Conservation (phyloP, 2,329 filamentous ascomycete species). For the Stemphylium lycopersici region DNA sequence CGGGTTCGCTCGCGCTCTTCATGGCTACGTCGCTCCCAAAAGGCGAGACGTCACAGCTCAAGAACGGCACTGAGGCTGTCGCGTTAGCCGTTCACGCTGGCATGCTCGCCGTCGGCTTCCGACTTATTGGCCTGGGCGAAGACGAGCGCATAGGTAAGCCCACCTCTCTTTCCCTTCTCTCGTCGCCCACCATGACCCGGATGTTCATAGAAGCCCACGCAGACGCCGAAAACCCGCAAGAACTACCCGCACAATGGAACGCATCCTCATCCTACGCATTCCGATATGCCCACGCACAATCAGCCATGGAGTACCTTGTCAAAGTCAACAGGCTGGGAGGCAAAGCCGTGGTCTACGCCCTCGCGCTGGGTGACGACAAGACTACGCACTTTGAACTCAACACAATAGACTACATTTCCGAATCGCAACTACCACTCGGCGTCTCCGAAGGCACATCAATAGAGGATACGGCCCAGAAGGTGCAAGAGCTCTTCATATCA, state of each 20-base stretch:
- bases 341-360: slow-evolving; percentile 82
- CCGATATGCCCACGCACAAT: slow-evolving; percentile 84
- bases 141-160: slow-evolving; percentile 72
- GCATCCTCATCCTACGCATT: slow-evolving; percentile 75
- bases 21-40: slow-evolving; percentile 54
- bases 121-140: slow-evolving; percentile 82
- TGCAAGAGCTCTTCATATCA: slow-evolving; percentile 73
- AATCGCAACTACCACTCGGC: slow-evolving; percentile 60
- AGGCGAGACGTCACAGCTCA: slow-evolving; percentile 55
- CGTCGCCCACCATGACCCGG: slow-evolving; percentile 28
- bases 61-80: slow-evolving; percentile 79
- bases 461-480: slow-evolving; percentile 52
- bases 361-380: slow-evolving; percentile 80
- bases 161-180: neutral
- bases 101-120: slow-evolving; percentile 80
- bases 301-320: slow-evolving; percentile 81
- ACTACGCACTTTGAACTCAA: slow-evolving; percentile 78
- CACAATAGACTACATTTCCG: slow-evolving; percentile 75
- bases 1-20: slow-evolving; percentile 50
- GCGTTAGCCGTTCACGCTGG: slow-evolving; percentile 84
- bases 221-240: slow-evolving; percentile 60
- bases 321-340: slow-evolving; percentile 81
- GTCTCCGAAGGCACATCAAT: slow-evolving; percentile 56
- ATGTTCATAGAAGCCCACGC: slow-evolving; percentile 61
- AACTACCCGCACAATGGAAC: slow-evolving; percentile 83